Base-by-base conservation (phyloP, 495 filamentous ascomycete genomes). In the Letharia lupina region DNA sequence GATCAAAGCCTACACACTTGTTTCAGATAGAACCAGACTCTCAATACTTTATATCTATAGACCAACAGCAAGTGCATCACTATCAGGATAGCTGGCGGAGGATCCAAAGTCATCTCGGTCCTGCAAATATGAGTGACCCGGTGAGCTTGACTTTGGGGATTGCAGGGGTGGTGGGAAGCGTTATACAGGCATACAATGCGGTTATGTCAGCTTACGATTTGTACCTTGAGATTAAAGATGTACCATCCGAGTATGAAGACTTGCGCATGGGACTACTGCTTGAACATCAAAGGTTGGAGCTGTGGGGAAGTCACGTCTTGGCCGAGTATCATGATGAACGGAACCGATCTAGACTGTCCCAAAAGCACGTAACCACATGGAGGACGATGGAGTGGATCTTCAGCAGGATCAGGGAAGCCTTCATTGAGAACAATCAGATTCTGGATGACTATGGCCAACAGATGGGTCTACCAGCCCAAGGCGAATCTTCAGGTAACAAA, bases 221-320 rank as follows among this genome's bases (percentile, higher is more conserved):
- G 16, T 73, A 73, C 47, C 58, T 73, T 18, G 61, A 40, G 2
- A 60, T 73, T 1, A 67, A 66, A 56, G 70, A 73, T 20, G 71
- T 73, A 56, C 64, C 71, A 23, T 28, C 64, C 7, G 54, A 61
- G n/a, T 73, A 66, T 57, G 41, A 62, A 52, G 70, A 67, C n/a
- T 61, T 73, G 39, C 64, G 67, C 18, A 65, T 69, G 57, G 67
- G 62, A 18, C 57, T 73, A 7, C 33, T 66, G 62, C 66, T 73
- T 31, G 71, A 73, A 40, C 64, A 65, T 12, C 63, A 71, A 41
- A 50, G 70, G 61, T 33, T 73, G 20, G 67, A 71, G 13, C 56
- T 67, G 16, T 73, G 71, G 71, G 70, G 58, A 23, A 31, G 63
- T 5, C 66, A 68, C 15, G 64, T 70, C 50, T 45, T 68, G 28